phyloP scores from a whole-genome alignment of 495 filamentous ascomycete genomes.

The Xylaria castorea region DNA sequence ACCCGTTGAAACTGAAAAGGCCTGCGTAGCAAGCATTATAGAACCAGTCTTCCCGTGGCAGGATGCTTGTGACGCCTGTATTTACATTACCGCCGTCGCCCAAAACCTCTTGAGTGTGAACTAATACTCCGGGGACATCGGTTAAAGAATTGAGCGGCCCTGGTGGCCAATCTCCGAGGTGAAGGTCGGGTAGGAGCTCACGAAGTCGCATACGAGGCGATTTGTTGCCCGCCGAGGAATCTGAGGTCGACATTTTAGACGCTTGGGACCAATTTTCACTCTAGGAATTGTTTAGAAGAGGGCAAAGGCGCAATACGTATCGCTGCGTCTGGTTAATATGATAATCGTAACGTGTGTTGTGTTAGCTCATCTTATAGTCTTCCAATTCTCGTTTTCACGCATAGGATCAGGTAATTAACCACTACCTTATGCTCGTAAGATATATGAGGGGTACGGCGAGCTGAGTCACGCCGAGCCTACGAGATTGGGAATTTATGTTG shows the following conservation, averaged over 20 bases:
- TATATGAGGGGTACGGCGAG: slow-evolving; percentile 10
- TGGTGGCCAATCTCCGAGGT: slow-evolving; percentile 45
- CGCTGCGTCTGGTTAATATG: not conserved
- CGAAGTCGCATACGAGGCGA: slow-evolving; percentile 46
- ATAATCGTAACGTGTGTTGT: not conserved
- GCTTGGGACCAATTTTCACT: not conserved
- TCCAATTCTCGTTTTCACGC: not conserved
- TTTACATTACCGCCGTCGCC: slow-evolving; percentile 46
- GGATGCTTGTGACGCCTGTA: slow-evolving; percentile 59
- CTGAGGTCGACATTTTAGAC: slow-evolving; percentile 29
- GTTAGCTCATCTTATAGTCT: slow-evolving; percentile 5
- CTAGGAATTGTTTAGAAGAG: not conserved
- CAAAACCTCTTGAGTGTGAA: slow-evolving; percentile 55
- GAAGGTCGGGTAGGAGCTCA: slow-evolving; percentile 49
- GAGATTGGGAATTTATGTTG: not conserved
- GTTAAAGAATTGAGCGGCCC: slow-evolving; percentile 58
- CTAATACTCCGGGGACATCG: slow-evolving; percentile 57
- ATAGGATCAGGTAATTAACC: not conserved
- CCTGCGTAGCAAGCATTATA: slow-evolving; percentile 56
- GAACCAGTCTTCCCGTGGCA: slow-evolving; percentile 56
- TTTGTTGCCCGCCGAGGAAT: slow-evolving; percentile 13
- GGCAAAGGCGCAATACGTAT: not conserved
- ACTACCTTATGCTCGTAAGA: not conserved
- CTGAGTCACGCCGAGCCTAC: slow-evolving; percentile 18
- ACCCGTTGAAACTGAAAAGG: slow-evolving; percentile 61